These are phyloP conservation scores for Tuber magnatum DNA, from an alignment of 495 filamentous ascomycete species.

Conservation along the genomic window DNA sequence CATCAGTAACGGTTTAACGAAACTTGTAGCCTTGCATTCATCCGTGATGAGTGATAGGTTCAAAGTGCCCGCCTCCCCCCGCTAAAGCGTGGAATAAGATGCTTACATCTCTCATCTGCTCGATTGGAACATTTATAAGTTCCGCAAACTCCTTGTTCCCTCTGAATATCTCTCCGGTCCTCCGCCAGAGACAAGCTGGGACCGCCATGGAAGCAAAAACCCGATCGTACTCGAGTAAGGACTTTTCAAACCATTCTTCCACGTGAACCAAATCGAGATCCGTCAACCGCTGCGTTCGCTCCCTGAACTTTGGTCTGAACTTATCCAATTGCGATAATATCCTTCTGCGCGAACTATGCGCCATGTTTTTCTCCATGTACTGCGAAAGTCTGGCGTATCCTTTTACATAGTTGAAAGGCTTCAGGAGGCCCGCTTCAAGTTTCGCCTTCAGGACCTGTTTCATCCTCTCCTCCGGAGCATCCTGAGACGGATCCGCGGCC, in stretches of 20 bases:
- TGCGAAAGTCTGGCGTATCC: constrained; percentile 80
- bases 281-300: constrained; percentile 81
- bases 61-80: constrained; percentile 42
- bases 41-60: neutral
- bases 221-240: constrained; percentile 91
- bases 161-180: constrained; percentile 94
- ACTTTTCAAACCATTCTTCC: constrained; percentile 97
- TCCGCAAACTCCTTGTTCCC: constrained; percentile 99
- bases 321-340: constrained; percentile 83
- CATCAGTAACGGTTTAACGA: constrained; percentile 6
- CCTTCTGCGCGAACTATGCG: constrained; percentile 68
- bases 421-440: constrained; percentile 85
- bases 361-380: constrained; percentile 85
- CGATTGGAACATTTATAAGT: constrained; percentile 86
- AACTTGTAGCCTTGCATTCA: neutral
- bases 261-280: constrained; percentile 89
- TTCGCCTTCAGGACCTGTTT: constrained; percentile 90
- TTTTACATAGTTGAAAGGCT: constrained; percentile 96
- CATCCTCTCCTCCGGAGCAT: constrained; percentile 89
- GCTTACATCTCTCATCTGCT: constrained; percentile 75
- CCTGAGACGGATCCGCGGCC: constrained; percentile 89
- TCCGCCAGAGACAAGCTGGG: constrained; percentile 92
- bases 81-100: constrained; percentile 33
- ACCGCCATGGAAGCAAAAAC: constrained; percentile 99
- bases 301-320: constrained; percentile 91